phyloP scores from a whole-genome alignment of 2,329 filamentous ascomycete species.

The Trichoderma sp. region DNA sequence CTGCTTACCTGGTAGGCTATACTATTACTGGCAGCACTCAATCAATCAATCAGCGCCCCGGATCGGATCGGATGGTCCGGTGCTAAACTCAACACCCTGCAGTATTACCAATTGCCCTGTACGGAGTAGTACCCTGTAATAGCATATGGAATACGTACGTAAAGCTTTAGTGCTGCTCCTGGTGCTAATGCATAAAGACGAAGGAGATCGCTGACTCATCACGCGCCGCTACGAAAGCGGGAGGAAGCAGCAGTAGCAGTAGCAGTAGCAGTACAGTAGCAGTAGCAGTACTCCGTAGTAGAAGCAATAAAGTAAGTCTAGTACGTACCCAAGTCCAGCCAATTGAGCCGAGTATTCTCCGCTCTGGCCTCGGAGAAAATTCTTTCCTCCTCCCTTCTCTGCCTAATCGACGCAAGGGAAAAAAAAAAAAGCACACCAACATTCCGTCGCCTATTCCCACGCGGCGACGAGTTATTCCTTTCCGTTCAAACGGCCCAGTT shows the following conservation, averaged over 20 bases:
- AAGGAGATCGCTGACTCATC: not conserved
- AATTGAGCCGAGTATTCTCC: slow-evolving; percentile 21
- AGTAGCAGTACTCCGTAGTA: too few species aligned
- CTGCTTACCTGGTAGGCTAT: too few species aligned
- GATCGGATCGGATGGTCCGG: not conserved
- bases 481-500: slow-evolving; percentile 41
- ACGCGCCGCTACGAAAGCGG: not conserved
- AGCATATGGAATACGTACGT: too few species aligned
- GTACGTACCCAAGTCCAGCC: too few species aligned
- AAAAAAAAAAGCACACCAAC: slow-evolving; percentile 33
- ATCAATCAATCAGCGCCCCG: not conserved
- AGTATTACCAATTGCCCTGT: too few species aligned
- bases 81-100: too few species aligned
- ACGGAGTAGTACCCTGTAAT: too few species aligned
- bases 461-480: slow-evolving; percentile 46
- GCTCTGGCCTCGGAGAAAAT: slow-evolving; percentile 32
- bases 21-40: too few species aligned
- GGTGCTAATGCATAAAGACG: not conserved
- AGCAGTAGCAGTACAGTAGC: not conserved
- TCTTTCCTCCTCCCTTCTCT: slow-evolving; percentile 31
- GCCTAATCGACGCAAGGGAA: slow-evolving; percentile 15
- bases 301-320: too few species aligned
- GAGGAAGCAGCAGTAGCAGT: not conserved
- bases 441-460: slow-evolving; percentile 26
- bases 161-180: not conserved